A percentile compares a stretch with the other conserved stretches of the same genome.
Conservation (phyloP, 1,284 basidiomycete genomes). For the Fomitopsis pinicola region DNA sequence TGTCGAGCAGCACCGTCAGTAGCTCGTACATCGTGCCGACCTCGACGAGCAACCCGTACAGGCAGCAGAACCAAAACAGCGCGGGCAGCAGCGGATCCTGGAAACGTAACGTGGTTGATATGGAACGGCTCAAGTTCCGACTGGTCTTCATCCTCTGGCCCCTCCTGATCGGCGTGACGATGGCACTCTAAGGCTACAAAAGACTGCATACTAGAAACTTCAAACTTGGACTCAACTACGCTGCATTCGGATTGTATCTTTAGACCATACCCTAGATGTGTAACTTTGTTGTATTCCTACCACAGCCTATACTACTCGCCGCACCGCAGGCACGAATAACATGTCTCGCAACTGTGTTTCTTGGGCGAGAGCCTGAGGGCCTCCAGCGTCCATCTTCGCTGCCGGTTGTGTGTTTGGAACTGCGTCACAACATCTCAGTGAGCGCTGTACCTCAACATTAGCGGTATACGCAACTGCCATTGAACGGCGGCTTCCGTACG, state of each 20-base stretch:
- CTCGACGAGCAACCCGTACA: neutral
- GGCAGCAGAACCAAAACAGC: conserved; percentile 14
- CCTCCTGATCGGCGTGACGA: conserved; percentile 46
- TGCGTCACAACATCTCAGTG: too few relatives aligned
- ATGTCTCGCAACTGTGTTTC: neutral
- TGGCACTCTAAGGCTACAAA: conserved; percentile 33
- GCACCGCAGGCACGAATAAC: neutral
- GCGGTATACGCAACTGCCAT: too few relatives aligned
- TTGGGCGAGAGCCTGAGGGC: neutral
- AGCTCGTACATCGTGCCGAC: neutral
- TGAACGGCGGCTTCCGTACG: too few relatives aligned
- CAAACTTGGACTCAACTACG: neutral
- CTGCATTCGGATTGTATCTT: neutral
- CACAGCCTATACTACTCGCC: neutral
- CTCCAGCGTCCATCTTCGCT: too few relatives aligned
- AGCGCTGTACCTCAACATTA: too few relatives aligned
- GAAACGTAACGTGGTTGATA: conserved; percentile 26
- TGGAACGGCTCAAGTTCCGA: conserved; percentile 45
- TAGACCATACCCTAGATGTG: neutral
- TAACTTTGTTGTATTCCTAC: neutral
- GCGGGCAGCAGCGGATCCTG: conserved; percentile 18
- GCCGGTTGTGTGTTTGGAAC: too few relatives aligned
- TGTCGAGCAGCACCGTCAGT: neutral
- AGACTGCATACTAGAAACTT: neutral
- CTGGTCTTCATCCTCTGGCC: conserved; percentile 56